phyloP scores from a whole-genome alignment of 2,329 filamentous ascomycete genomes.

The Dendrostoma leiphaemia region DNA sequence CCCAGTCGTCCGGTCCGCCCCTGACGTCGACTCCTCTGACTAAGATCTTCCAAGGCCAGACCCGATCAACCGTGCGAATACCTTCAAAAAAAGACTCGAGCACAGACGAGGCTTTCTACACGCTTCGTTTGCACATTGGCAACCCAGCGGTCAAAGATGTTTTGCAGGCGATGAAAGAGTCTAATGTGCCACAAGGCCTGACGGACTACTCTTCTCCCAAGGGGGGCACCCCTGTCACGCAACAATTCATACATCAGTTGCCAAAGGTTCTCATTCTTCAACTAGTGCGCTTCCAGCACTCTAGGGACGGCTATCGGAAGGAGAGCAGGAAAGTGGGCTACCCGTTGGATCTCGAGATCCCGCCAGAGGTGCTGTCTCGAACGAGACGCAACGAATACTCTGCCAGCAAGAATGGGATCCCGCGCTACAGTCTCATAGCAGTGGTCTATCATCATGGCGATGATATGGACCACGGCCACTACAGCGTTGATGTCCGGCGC shows the following conservation, averaged over 20 bases:
- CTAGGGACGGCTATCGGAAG: slow-evolving; percentile 71
- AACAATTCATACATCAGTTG: slow-evolving; percentile 88
- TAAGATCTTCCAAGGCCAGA: slow-evolving; percentile 89
- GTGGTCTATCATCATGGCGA: slow-evolving; percentile 98
- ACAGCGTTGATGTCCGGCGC: slow-evolving; percentile 93
- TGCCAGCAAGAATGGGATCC: slow-evolving; percentile 45
- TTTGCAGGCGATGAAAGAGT: slow-evolving; percentile 79
- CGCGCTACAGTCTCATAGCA: slow-evolving; percentile 81
- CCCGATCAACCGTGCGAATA: slow-evolving; percentile 85
- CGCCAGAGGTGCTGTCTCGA: slow-evolving; percentile 81
- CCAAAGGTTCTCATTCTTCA: slow-evolving; percentile 92
- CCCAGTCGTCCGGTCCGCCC: slow-evolving; percentile 76
- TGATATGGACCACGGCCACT: slow-evolving; percentile 93
- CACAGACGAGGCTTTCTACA: slow-evolving; percentile 90
- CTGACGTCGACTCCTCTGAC: slow-evolving; percentile 78
- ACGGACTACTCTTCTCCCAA: slow-evolving; percentile 79
- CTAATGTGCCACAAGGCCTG: slow-evolving; percentile 81
- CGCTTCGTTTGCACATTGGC: slow-evolving; percentile 91
- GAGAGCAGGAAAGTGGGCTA: slow-evolving; percentile 99
- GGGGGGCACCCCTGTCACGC: slow-evolving; percentile 72
- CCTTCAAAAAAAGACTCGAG: slow-evolving; percentile 87
- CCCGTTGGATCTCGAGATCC: slow-evolving; percentile 90
- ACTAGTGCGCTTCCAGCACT: slow-evolving; percentile 82
- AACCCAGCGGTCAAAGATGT: slow-evolving; percentile 86
- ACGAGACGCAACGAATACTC: slow-evolving; percentile 57